phyloP scores from a whole-genome alignment of 1,139 yeast species.

The Lodderomyces metapsilosis region DNA sequence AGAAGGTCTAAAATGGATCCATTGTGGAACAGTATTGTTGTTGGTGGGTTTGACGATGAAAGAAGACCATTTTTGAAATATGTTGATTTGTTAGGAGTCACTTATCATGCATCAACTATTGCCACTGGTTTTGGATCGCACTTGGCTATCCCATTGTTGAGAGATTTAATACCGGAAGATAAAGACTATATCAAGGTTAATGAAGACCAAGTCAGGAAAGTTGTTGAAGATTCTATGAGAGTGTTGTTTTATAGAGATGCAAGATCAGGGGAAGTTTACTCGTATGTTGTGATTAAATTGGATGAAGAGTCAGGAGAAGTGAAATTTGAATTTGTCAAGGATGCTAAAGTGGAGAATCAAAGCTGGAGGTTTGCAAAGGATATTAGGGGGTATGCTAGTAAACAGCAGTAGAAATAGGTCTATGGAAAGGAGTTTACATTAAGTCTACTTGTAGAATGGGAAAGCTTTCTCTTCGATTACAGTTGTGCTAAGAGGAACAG shows the following conservation, averaged over 20 bases:
- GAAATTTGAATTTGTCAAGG: conserved; percentile 59
- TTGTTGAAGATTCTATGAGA: conserved; percentile 85
- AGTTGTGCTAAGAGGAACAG: no score
- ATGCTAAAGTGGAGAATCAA: conserved; percentile 68
- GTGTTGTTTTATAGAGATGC: conserved; percentile 96
- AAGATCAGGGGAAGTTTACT: conserved; percentile 81
- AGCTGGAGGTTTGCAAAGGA: conserved; percentile 91
- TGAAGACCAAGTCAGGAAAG: conserved; percentile 72
- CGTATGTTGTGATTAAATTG: conserved; percentile 73
- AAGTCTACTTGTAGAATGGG: no score
- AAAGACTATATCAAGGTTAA: conserved; percentile 67
- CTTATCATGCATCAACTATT: conserved; percentile 82
- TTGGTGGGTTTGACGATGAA: conserved; percentile 81
- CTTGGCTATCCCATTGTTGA: conserved; percentile 86
- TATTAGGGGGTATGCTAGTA: conserved; percentile 86
- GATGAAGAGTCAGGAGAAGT: conserved; percentile 30
- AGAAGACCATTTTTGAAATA: conserved; percentile 70
- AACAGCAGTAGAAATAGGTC: conserved; percentile 26
- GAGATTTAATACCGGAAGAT: conserved; percentile 80
- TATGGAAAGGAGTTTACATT: no score
- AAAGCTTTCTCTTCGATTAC: no score
- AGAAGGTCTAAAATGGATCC: conserved; percentile 95
- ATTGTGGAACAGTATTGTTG: conserved; percentile 90
- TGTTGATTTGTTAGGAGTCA: conserved; percentile 89
- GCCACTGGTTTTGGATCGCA: conserved; percentile 98